Conservation (phyloP, 129 eudicot species). For the Smallanthus sonchifolius region DNA sequence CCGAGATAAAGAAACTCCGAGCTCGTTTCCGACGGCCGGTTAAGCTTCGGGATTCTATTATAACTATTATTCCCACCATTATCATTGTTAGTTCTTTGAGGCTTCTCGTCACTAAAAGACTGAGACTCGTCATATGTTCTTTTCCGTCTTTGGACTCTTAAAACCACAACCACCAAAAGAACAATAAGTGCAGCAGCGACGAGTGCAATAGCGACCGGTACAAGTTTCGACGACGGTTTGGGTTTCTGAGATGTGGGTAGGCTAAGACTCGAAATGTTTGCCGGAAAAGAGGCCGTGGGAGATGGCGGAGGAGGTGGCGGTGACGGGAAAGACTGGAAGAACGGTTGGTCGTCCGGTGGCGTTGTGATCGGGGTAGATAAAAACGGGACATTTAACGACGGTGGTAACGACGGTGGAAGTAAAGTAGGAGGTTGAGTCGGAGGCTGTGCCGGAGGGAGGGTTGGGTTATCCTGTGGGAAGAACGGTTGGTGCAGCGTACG, state of each 20-base stretch:
- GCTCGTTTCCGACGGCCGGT: constrained; percentile 63
- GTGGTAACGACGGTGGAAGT: constrained; percentile 29
- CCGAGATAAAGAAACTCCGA: constrained; percentile 72
- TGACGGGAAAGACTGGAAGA: constrained; percentile 27
- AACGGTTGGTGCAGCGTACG: constrained; percentile 78
- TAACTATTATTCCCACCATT: constrained; percentile 2
- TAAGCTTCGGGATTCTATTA: constrained; percentile 40
- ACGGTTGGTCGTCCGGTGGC: constrained; percentile 32
- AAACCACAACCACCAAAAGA: constrained; percentile 25
- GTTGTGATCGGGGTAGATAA: constrained; percentile 37
- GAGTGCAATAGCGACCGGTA: constrained; percentile 45
- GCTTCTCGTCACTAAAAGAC: constrained; percentile 24
- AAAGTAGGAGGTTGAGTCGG: constrained; percentile 40
- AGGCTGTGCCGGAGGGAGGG: constrained; percentile 12
- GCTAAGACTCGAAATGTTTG: constrained; percentile 62
- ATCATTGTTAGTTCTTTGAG: constrained; percentile 27
- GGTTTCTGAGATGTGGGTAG: constrained; percentile 52
- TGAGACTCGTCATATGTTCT: background rate
- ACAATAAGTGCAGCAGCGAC: constrained; percentile 42
- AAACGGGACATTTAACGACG: constrained; percentile 28
- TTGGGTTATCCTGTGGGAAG: constrained; percentile 38
- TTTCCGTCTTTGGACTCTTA: constrained; percentile 33
- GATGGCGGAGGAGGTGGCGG: constrained; percentile 43
- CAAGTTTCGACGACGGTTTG: constrained; percentile 53
- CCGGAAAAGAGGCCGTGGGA: constrained; percentile 57